A percentile compares a stretch with the other conserved stretches of the same genome.
Evolutionary conservation across 2,329 filamentous ascomycete genomes (phyloP).

Genomic region (Chaetomiaceae sp.): DNA sequence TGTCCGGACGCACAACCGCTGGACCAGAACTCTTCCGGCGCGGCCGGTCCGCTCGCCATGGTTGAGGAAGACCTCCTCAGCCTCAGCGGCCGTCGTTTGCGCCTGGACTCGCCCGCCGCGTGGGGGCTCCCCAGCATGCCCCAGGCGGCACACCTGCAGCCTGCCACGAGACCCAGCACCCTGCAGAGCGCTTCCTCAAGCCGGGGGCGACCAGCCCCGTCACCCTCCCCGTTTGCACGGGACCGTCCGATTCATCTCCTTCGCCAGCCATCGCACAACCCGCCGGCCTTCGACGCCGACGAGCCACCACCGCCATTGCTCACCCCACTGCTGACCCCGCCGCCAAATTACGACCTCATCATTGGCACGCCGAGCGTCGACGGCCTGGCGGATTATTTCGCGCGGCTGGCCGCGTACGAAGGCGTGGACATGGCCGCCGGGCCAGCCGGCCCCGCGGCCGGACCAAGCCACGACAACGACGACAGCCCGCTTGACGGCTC

Average conservation of each 20-base stretch:
- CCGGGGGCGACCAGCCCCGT: constrained; percentile 20
- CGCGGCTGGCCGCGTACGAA: constrained; percentile 68
- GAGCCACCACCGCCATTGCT: constrained; percentile 60
- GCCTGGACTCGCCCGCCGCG: constrained; percentile 22
- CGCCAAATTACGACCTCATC: constrained; percentile 76
- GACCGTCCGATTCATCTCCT: constrained; percentile 77
- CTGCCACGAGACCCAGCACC: constrained; percentile 8
- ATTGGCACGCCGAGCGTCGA: constrained; percentile 63
- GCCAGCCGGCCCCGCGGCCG: background rate
- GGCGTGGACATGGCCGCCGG: constrained; percentile 13
- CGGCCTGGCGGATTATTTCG: constrained; percentile 79
- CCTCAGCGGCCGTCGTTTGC: constrained; percentile 10
- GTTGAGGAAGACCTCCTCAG: constrained; percentile 29
- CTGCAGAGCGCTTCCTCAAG: constrained; percentile 15
- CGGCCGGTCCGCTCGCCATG: constrained; percentile 42
- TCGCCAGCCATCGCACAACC: constrained; percentile 78
- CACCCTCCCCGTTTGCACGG: constrained; percentile 30
- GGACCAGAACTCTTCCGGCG: constrained; percentile 63
- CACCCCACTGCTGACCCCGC: constrained; percentile 60
- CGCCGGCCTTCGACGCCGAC: constrained; percentile 79
- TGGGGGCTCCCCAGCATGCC: constrained; percentile 42
- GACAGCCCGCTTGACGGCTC: background rate
- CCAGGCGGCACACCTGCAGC: constrained; percentile 44
- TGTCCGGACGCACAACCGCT: constrained; percentile 44
- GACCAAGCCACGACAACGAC: background rate